Percentiles rank a stretch among this genome's conserved stretches.
Evolutionary conservation across 1,139 yeast genomes (phyloP).

Genomic region (Yamadazyma pseudoaaseri): DNA sequence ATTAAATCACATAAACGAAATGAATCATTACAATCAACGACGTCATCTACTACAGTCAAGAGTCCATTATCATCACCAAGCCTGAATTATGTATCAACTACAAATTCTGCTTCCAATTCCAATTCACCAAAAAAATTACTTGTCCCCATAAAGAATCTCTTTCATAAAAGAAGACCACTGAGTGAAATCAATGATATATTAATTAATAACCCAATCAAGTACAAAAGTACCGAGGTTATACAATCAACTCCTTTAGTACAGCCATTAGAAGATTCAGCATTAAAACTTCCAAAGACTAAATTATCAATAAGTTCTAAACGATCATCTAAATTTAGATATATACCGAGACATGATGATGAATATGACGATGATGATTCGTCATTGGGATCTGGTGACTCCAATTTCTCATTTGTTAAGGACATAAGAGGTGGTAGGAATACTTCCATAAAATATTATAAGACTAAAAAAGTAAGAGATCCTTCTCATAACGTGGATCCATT

Average conservation of each 20-base stretch:
- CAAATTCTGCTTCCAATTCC: constrained; percentile 11
- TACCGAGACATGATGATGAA: constrained; percentile 3
- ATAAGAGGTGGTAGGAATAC: constrained; percentile 58
- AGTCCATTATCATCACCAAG: constrained; percentile 25
- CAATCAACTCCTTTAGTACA: too few relatives aligned
- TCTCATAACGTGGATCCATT: constrained; percentile 23
- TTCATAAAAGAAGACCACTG: constrained; percentile 17
- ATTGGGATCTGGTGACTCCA: constrained; percentile 14
- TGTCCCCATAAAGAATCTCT: constrained; percentile 43
- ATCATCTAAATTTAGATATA: constrained; percentile 8
- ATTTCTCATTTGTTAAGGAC: constrained; percentile 58
- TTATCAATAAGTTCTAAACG: neutral
- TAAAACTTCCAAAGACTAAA: neutral
- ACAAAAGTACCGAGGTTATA: neutral
- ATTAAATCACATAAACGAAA: constrained; percentile 42
- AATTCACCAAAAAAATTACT: constrained; percentile 44
- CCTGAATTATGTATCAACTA: constrained; percentile 14
- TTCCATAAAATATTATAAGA: constrained; percentile 60
- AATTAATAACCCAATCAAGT: constrained; percentile 2
- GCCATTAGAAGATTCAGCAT: too few relatives aligned
- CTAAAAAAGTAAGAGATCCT: constrained; percentile 15
- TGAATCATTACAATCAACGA: constrained; percentile 19
- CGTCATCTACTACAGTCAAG: constrained; percentile 10
- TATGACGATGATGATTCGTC: constrained; percentile 10
- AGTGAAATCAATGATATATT: constrained; percentile 8